These are phyloP conservation scores for Monosporozyma unispora DNA, from an alignment of 805 yeast species.

Conservation along the genomic window DNA sequence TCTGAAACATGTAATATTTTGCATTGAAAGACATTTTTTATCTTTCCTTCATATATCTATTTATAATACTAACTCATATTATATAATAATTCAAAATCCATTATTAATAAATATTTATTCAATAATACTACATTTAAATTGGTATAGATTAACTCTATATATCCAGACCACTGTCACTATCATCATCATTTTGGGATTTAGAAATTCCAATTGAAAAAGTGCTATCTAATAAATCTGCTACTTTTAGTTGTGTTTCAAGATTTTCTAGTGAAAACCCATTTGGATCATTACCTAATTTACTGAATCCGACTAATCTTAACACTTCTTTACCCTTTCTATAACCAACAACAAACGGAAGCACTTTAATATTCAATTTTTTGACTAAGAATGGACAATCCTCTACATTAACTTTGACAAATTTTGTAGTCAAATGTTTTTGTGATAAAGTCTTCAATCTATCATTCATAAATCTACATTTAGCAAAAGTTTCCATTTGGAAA, in stretches of 20 bases:
- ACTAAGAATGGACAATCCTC: slow-evolving; percentile 65
- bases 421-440: slow-evolving; percentile 46
- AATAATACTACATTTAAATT: neutral
- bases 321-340: slow-evolving; percentile 53
- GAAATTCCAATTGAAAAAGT: neutral
- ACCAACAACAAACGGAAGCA: slow-evolving; percentile 61
- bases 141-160: neutral
- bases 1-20: neutral
- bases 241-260: slow-evolving; percentile 37
- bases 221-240: neutral
- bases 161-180: slow-evolving; percentile 8
- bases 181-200: neutral
- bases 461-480: slow-evolving; percentile 54
- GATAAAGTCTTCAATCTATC: slow-evolving; percentile 38
- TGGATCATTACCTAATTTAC: slow-evolving; percentile 42
- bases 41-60: neutral
- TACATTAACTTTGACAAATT: slow-evolving; percentile 49
- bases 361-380: slow-evolving; percentile 50
- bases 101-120: neutral
- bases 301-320: slow-evolving; percentile 60
- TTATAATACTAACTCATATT: neutral
- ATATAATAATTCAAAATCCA: neutral
- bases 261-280: slow-evolving; percentile 39
- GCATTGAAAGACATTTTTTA: neutral
- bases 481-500: slow-evolving; percentile 53